phyloP scores from a whole-genome alignment of 2,329 filamentous ascomycete genomes.

The Paraconiothyrium sp. region DNA sequence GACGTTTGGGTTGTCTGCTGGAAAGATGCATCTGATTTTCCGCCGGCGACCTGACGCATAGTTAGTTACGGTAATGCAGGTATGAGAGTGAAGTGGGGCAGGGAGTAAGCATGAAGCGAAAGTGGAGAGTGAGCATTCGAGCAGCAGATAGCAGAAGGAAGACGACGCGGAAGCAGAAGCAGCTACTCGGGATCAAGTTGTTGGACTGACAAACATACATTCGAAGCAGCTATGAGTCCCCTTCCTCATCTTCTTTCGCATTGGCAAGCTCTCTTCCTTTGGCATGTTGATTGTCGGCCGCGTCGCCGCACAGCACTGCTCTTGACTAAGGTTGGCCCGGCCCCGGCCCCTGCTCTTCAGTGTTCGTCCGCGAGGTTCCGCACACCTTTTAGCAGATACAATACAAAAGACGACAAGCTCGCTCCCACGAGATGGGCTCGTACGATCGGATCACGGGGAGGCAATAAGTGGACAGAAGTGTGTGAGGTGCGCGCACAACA shows the following conservation, averaged over 20 bases:
- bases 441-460: conserved; percentile 10
- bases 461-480: background rate
- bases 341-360: conserved; percentile 8
- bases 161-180: background rate
- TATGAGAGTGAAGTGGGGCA: too few relatives aligned
- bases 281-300: conserved; percentile 40
- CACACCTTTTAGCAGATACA: conserved; percentile 36
- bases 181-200: background rate
- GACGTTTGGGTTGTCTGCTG: conserved; percentile 48
- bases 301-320: background rate
- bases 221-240: conserved; percentile 57
- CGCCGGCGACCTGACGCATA: conserved; percentile 54
- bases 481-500: conserved; percentile 4
- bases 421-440: background rate
- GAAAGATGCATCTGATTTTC: conserved; percentile 60
- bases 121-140: conserved; percentile 5
- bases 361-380: conserved; percentile 59
- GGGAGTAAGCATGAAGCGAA: conserved; percentile 1
- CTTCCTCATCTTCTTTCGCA: conserved; percentile 55
- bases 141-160: background rate
- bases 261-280: conserved; percentile 45
- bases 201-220: conserved; percentile 45
- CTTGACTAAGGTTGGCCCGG: conserved; percentile 5
- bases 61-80: conserved; percentile 29
- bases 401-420: background rate